phyloP scores from a whole-genome alignment of 1,139 yeast species.

The Geotrichum restrictum region DNA sequence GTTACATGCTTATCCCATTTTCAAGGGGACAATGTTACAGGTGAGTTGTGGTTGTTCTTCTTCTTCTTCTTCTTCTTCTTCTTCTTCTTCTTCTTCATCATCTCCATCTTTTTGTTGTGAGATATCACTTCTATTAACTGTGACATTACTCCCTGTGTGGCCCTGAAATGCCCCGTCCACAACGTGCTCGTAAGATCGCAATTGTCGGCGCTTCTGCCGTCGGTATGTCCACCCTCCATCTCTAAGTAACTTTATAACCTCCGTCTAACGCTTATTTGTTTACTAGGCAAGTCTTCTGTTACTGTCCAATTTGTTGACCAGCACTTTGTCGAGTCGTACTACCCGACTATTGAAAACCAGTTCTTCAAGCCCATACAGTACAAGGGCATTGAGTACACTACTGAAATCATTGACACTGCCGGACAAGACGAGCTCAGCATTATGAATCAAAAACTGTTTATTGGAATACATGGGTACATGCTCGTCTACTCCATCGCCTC shows the following conservation, averaged over 20 bases:
- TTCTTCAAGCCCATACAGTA: slow-evolving; percentile 68
- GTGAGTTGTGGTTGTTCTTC: too few relatives aligned
- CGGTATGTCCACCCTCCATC: slow-evolving; percentile 43
- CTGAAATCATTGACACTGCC: slow-evolving; percentile 88
- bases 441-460: slow-evolving; percentile 75
- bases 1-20: too few relatives aligned
- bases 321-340: slow-evolving; percentile 83
- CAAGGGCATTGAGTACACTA: slow-evolving; percentile 72
- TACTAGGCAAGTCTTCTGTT: slow-evolving; percentile 68
- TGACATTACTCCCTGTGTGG: too few relatives aligned
- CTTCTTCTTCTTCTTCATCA: too few relatives aligned
- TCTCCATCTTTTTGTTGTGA: too few relatives aligned
- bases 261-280: neutral
- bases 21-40: too few relatives aligned
- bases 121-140: too few relatives aligned
- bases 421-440: slow-evolving; percentile 84
- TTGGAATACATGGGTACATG: slow-evolving; percentile 82
- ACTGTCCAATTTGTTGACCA: slow-evolving; percentile 87
- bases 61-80: too few relatives aligned
- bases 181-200: slow-evolving; percentile 70
- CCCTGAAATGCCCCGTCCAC: too few relatives aligned
- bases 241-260: neutral
- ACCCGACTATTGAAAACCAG: slow-evolving; percentile 90
- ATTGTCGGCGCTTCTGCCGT: slow-evolving; percentile 88
- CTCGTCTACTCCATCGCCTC: slow-evolving; percentile 80